Evolutionary conservation across 2,329 filamentous ascomycete species (phyloP).

Genomic region (Monilinia polystroma): DNA sequence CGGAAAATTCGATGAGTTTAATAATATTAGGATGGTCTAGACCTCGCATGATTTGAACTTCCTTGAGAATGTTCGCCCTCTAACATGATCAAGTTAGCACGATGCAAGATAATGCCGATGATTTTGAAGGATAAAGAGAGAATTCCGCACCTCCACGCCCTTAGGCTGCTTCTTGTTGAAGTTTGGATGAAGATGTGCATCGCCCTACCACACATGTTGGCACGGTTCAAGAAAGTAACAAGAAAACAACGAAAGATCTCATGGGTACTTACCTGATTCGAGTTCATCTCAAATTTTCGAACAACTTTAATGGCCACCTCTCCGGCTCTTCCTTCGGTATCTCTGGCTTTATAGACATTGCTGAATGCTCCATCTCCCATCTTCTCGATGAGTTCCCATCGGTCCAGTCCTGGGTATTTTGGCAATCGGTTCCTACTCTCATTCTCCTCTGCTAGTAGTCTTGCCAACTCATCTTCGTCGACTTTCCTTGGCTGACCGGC

Average conservation of each 20-base stretch:
- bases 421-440: conserved; percentile 83
- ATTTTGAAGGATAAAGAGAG: conserved; percentile 30
- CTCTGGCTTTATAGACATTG: conserved; percentile 90
- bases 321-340: conserved; percentile 66
- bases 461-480: conserved; percentile 71
- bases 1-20: conserved; percentile 88
- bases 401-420: conserved; percentile 77
- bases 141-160: conserved; percentile 86
- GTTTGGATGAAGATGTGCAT: conserved; percentile 90
- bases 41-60: conserved; percentile 98
- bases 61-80: conserved; percentile 97
- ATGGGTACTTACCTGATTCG: conserved; percentile 79
- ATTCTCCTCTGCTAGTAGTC: conserved; percentile 88
- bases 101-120: background rate
- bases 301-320: conserved; percentile 98
- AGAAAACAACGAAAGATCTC: conserved; percentile 37
- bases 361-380: conserved; percentile 99
- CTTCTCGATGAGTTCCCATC: conserved; percentile 87
- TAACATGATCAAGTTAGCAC: conserved; percentile 44
- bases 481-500: conserved; percentile 46
- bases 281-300: conserved; percentile 98
- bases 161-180: conserved; percentile 94
- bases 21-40: conserved; percentile 96
- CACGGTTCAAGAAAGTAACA: conserved; percentile 43
- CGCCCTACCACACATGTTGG: conserved; percentile 70